Evolutionary conservation across 176 grass and related monocot genomes (phyloP), one percentile per base, ranked within the genome.

Genomic region (Oryza officinalis): DNA sequence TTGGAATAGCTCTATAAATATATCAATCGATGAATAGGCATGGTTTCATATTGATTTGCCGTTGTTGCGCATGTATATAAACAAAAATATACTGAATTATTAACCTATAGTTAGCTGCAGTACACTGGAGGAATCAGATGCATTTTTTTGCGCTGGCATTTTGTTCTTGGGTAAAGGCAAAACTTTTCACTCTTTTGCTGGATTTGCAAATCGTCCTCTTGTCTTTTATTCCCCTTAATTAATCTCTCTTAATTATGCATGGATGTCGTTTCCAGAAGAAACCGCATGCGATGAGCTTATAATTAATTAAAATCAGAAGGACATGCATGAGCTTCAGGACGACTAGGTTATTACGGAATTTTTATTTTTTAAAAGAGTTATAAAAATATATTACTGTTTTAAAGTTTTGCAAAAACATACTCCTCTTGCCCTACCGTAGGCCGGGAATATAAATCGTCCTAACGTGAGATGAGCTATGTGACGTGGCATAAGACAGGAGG

Each of bases 91-190:
- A 38, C 37, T 35, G 32, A n/a, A 30, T 63, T 67, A 64, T 57
- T 80, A 63, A 30, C 27, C 27, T 61, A 79, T 61, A 79, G 27
- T 63, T 80, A 61, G 57, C 44, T 37, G 65, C 69, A 60, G 75
- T 79, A 89, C 66, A 17, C 79, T 59, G 46, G 57, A 25, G 60
- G 88, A 89, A 89, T 89, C 88, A 27, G 88, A 89, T 89, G 83
- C 88, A 77, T 77, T 71, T 44, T 14, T 57, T 65, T 49, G 44
- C 50, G 71, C 28, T 76, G 86, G 25, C 30, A 76, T 71, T 54
- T 49, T 66, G 71, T 30, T 63, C 67, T 47, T 65, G 64, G 25
- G 54, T 27, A 81, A 77, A 88, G 26, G 66, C 22, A 72, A 75
- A 4, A 31, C n/a, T 80, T 85, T 85, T 81, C 25, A 69, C 64